Evolutionary conservation across 345 rosid species (phyloP), one percentile per base, ranked within the genome.

Genomic region (Arabidopsis arenosa): DNA sequence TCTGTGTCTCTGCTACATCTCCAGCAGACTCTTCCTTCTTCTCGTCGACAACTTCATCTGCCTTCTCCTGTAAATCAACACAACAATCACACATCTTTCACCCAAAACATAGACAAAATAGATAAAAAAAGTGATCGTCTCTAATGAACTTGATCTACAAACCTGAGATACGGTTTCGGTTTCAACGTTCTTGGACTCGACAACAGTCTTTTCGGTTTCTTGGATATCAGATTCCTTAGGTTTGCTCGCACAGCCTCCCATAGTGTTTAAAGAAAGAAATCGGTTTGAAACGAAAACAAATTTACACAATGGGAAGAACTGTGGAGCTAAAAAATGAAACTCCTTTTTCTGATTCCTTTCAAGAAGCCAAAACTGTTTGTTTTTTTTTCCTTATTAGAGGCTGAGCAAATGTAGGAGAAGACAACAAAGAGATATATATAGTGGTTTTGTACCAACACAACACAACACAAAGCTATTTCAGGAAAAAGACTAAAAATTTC

Each of bases 231-330:
- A 75, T 39, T 75, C 83, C 80, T 78, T 78, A 35, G 81, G 78
- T 78, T 73, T 78, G 81, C 81, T 78, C 74, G 78, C 81, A 72
- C 81, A 78, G 81, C 65, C 78, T 78, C 81, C 81, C 81, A 78
- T 78, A 60, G 30, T 78, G 68, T 11, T 76, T 8, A 21, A 35
- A 4, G 33, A 72, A 49, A 66, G 10, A 66, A 66, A 43, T 41
- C 7, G 43, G 65, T 47, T 47, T 57, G 28, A 78, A 66, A 77
- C 59, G 7, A 35, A 68, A 44, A 35, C 5, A 68, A 68, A 54
- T 58, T 64, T 40, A 39, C 51, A 71, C 59, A 65, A 49, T 43
- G 78, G 78, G 77, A 59, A 66, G 81, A 78, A 66, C 78, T 72
- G 81, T 73, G 81, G 81, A 78, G 81, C 68, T 40, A 37, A 65